Evolutionary conservation across 2,329 filamentous ascomycete genomes (phyloP).

Genomic region (Plectosphaerella plurivora): DNA sequence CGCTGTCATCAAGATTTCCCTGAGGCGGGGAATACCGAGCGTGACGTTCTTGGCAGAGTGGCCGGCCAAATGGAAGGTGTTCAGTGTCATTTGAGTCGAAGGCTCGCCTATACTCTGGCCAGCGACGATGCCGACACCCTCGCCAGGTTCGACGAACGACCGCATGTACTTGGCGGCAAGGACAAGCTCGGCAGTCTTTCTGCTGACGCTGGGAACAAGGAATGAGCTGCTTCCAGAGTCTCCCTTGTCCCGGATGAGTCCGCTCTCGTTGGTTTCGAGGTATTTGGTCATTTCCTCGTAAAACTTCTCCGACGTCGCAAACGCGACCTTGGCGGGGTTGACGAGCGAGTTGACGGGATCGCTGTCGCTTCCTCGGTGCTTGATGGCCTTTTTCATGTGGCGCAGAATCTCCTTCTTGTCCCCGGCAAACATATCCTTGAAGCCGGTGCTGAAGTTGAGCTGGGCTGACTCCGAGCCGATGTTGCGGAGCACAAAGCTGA

Average conservation of each 20-base stretch:
- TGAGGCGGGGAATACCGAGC: conserved; percentile 90
- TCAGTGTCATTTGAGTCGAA: conserved; percentile 98
- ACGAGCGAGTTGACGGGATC: conserved; percentile 73
- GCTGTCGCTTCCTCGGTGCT: conserved; percentile 57
- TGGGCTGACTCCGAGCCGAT: conserved; percentile 74
- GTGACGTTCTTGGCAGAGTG: conserved; percentile 99
- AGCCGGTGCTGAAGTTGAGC: conserved; percentile 59
- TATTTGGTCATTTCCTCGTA: conserved; percentile 70
- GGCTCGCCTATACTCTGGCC: conserved; percentile 96
- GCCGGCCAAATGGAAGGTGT: conserved; percentile 98
- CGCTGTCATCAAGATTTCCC: conserved; percentile 98
- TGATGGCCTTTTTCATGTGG: conserved; percentile 78
- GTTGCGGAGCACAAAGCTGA: conserved; percentile 86
- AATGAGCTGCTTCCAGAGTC: conserved; percentile 22
- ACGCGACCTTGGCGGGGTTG: conserved; percentile 72
- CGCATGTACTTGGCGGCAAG: conserved; percentile 90
- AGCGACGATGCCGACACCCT: conserved; percentile 94
- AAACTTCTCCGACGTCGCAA: conserved; percentile 87
- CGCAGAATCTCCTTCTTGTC: conserved; percentile 61
- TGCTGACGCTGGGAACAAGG: conserved; percentile 39
- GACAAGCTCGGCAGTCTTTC: conserved; percentile 76
- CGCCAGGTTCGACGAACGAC: conserved; percentile 88
- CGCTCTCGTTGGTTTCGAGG: conserved; percentile 68
- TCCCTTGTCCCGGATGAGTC: conserved; percentile 39
- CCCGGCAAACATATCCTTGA: conserved; percentile 39